phyloP scores from a whole-genome alignment of 2,329 filamentous ascomycete species.

The Juglanconis sp. region DNA sequence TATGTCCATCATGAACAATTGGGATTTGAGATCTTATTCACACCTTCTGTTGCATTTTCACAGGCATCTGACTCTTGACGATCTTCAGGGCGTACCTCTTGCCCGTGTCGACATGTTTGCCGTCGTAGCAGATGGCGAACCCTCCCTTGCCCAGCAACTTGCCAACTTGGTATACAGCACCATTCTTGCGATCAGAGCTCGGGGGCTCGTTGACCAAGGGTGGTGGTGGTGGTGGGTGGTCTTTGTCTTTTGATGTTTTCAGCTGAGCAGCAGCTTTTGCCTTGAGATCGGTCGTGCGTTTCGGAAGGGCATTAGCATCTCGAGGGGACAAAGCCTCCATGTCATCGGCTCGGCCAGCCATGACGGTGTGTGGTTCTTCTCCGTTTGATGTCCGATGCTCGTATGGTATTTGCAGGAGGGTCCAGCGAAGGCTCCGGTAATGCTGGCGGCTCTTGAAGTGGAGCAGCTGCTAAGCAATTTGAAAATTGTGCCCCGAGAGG shows the following conservation, averaged over 20 bases:
- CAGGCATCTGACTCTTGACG: constrained; percentile 77
- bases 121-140: constrained; percentile 78
- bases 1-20: not conserved
- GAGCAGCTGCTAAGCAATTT: constrained; percentile 10
- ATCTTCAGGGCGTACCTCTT: constrained; percentile 76
- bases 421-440: not conserved
- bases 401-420: not conserved
- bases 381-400: not conserved
- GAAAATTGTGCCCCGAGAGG: not conserved
- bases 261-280: constrained; percentile 49
- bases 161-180: constrained; percentile 70
- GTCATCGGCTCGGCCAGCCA: constrained; percentile 40
- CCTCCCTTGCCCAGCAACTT: constrained; percentile 76
- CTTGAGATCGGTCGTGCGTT: constrained; percentile 50
- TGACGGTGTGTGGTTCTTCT: constrained; percentile 24
- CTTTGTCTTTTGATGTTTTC: constrained; percentile 60
- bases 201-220: constrained; percentile 58
- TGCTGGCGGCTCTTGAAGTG: not conserved
- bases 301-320: constrained; percentile 60
- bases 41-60: constrained; percentile 83
- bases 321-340: constrained; percentile 63
- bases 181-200: constrained; percentile 65
- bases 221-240: constrained; percentile 64
- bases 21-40: constrained; percentile 31
- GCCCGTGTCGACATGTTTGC: constrained; percentile 62